Conservation (phyloP, 306 rosid genomes). For the Ormosia semicastrata region DNA sequence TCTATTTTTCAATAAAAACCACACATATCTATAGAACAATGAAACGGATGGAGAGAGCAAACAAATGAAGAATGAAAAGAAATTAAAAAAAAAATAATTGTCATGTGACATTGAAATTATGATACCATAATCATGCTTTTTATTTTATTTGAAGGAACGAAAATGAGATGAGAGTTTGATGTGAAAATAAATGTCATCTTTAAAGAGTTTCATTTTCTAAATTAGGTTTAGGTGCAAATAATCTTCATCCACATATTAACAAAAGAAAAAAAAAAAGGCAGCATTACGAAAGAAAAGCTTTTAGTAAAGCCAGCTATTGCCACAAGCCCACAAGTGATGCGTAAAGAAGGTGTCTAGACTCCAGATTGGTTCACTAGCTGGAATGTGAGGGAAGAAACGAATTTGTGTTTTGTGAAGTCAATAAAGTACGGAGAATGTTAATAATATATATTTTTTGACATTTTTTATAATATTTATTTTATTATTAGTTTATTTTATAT, state of each 20-base stretch:
- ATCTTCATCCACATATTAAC: not conserved
- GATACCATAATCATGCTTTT: not conserved
- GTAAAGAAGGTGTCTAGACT: not conserved
- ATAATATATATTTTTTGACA: no score
- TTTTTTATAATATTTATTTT: no score
- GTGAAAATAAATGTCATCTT: not conserved
- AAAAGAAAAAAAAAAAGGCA: not conserved
- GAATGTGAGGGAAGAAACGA: not conserved
- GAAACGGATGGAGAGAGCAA: not conserved
- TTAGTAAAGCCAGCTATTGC: not conserved
- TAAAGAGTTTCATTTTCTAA: not conserved
- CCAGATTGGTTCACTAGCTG: conserved; percentile 15
- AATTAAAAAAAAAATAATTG: not conserved
- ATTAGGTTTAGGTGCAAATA: not conserved
- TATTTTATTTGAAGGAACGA: not conserved
- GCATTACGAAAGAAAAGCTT: not conserved
- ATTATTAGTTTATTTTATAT: no score
- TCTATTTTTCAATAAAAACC: not conserved
- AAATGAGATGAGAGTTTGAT: not conserved
- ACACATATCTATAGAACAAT: not conserved
- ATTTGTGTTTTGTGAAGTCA: not conserved
- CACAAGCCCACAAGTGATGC: not conserved
- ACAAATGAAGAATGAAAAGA: not conserved
- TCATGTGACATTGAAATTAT: not conserved
- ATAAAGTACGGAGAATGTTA: not conserved